Conservation (phyloP, 2,329 filamentous ascomycete genomes). For the Pseudocercospora musae region DNA sequence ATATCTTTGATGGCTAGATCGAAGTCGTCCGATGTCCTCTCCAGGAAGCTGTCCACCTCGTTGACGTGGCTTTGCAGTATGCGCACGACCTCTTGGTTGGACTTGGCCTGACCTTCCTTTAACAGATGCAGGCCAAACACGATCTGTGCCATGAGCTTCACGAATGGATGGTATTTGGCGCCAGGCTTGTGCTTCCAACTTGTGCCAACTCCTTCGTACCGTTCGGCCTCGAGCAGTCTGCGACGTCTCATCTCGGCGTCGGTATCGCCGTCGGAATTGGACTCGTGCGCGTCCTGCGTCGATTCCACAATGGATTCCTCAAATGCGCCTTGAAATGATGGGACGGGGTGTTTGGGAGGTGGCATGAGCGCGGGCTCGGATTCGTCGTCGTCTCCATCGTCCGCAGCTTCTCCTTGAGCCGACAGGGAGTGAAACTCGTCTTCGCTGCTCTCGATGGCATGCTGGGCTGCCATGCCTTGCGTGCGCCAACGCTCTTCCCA, state of each 20-base stretch:
- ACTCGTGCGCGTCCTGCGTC: constrained; percentile 43
- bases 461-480: constrained; percentile 20
- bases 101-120: constrained; percentile 81
- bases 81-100: constrained; percentile 78
- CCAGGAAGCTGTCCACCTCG: constrained; percentile 87
- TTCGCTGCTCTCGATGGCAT: constrained; percentile 22
- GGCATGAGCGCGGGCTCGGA: constrained; percentile 21
- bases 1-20: constrained; percentile 75
- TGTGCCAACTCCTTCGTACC: constrained; percentile 66
- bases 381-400: constrained; percentile 11
- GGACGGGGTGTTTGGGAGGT: constrained; percentile 67
- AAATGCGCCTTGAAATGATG: constrained; percentile 75
- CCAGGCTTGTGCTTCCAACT: constrained; percentile 72
- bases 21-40: constrained; percentile 81
- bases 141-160: constrained; percentile 88
- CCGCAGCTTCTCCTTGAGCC: constrained; percentile 13
- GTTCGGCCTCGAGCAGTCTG: constrained; percentile 63
- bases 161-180: constrained; percentile 79
- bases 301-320: constrained; percentile 77
- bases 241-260: constrained; percentile 63
- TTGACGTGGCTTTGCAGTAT: constrained; percentile 92
- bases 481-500: neutral
- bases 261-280: constrained; percentile 34
- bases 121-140: constrained; percentile 89
- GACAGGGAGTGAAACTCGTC: constrained; percentile 30